A percentile compares a stretch with the other conserved stretches of the same genome.
Conservation (phyloP, 2,329 filamentous ascomycete genomes). For the Beauveria brongniartii region DNA sequence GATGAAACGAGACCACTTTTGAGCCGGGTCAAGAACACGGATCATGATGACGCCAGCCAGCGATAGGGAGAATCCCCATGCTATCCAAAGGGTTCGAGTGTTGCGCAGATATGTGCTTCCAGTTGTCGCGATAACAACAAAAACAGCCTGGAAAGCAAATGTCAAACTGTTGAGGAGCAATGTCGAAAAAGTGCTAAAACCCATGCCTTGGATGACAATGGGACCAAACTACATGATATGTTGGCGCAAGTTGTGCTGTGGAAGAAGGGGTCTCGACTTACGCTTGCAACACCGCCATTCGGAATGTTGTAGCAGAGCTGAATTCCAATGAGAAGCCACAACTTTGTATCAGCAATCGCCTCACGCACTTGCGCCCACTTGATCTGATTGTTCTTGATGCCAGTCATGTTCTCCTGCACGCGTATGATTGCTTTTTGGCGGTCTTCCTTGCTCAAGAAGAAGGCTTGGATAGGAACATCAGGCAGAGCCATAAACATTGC, state of each 20-base stretch:
- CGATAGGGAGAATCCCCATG: slow-evolving; percentile 15
- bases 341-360: slow-evolving; percentile 19
- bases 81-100: slow-evolving; percentile 21
- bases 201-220: slow-evolving; percentile 20
- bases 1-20: slow-evolving; percentile 17
- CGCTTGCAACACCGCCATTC: slow-evolving; percentile 22
- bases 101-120: slow-evolving; percentile 19
- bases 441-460: slow-evolving; percentile 21
- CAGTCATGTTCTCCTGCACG: slow-evolving; percentile 26
- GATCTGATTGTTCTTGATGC: slow-evolving; percentile 24
- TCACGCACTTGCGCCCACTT: slow-evolving; percentile 19
- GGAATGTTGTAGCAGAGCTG: slow-evolving; percentile 21
- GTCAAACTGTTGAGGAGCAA: slow-evolving; percentile 16
- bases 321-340: slow-evolving; percentile 20
- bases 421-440: slow-evolving; percentile 21
- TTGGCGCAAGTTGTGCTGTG: not conserved
- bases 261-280: not conserved
- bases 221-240: slow-evolving; percentile 17
- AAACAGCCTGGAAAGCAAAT: slow-evolving; percentile 17
- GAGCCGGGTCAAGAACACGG: slow-evolving; percentile 14
- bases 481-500: slow-evolving; percentile 16
- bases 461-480: slow-evolving; percentile 19
- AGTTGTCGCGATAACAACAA: slow-evolving; percentile 17
- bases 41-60: slow-evolving; percentile 19
- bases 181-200: slow-evolving; percentile 17